These are phyloP conservation scores for Boletus vermiculosoides DNA, from an alignment of 768 basidiomycete genomes.

Conservation along the genomic window DNA sequence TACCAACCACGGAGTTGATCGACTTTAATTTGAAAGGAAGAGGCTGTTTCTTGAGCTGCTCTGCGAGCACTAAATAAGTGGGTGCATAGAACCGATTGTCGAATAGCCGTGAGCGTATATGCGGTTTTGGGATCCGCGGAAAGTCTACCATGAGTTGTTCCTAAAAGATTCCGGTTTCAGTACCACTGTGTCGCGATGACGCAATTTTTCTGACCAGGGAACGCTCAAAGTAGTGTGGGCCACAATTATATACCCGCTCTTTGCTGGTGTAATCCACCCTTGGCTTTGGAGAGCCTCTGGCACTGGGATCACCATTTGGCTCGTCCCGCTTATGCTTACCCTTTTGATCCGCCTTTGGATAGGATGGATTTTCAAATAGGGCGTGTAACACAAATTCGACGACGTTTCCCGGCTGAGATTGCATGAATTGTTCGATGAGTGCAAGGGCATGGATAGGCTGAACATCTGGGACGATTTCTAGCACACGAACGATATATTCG, in stretches of 20 bases:
- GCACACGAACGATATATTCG: constrained; percentile 45
- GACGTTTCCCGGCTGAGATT: constrained; percentile 34
- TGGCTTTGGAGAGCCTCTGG: constrained; percentile 34
- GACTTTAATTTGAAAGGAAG: constrained; percentile 41
- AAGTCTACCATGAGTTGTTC: constrained; percentile 56
- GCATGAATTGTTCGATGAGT: constrained; percentile 47
- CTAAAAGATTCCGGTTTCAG: constrained; percentile 29
- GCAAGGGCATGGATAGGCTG: constrained; percentile 50
- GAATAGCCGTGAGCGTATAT: constrained; percentile 47
- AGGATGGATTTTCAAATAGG: constrained; percentile 60
- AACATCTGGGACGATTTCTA: constrained; percentile 74
- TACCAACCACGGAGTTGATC: constrained; percentile 37
- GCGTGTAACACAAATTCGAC: constrained; percentile 56
- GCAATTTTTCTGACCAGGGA: constrained; percentile 43
- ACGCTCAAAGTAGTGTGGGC: constrained; percentile 46
- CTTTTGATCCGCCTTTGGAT: constrained; percentile 55
- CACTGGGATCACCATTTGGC: constrained; percentile 18
- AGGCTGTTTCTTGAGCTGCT: constrained; percentile 29
- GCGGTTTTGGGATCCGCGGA: constrained; percentile 53
- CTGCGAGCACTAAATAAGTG: constrained; percentile 51
- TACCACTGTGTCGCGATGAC: not conserved
- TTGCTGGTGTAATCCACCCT: constrained; percentile 55
- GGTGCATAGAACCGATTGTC: constrained; percentile 59
- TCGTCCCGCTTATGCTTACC: constrained; percentile 44
- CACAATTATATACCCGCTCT: constrained; percentile 44